Base-by-base conservation (phyloP, 495 filamentous ascomycete genomes). In the Penicillium mononematosum region DNA sequence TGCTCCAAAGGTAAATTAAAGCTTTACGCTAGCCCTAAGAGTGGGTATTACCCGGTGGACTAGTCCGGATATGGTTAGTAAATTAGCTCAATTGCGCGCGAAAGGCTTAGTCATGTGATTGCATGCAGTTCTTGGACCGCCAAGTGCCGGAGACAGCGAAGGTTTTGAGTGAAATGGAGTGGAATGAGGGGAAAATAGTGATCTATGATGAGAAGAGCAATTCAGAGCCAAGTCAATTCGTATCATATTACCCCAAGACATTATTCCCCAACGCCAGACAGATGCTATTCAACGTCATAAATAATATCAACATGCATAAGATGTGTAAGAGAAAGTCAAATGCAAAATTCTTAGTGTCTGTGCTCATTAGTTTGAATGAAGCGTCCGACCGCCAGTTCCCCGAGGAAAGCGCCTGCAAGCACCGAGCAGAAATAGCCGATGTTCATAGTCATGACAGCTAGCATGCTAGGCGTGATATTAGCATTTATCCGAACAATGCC, bases 381-480 rank as follows among this genome's bases (percentile, higher is more conserved):
- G 58, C 92, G 78, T 12, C 92, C 92, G 47, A 92, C 78, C 0
- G 83, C 81, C 36, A 98, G 73, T 71, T 93, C 93, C 14, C 93
- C 93, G 4, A 94, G 63, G 67, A 96, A 96, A 2, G 85, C 81
- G 6, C 93, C 93, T 6, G 75, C 88, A 22, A 98, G 82, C 1
- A 96, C 82, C 1, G 92, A 91, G 25, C 92, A 73, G 74, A 96
- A 97, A 66, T 96, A 98, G n/a, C 93, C 93, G 44, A 97, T 83
- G 64, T 98, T 98, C 83, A 93, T 83, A 4, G 91, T 94, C 93
- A 98, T 98, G 63, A 96, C 89, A n/a, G 90, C 92, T 74, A 98
- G 77, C 93, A 98, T 98, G 49, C 93, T 98, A 65, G 10, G 50
- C 10, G 27, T 27, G 56, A 42, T 7, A 60, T 54, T 41, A 56